These are phyloP conservation scores for Proteromonas lacertae DNA, from an alignment of 352 stramenopile genomes.

Conservation along the genomic window DNA sequence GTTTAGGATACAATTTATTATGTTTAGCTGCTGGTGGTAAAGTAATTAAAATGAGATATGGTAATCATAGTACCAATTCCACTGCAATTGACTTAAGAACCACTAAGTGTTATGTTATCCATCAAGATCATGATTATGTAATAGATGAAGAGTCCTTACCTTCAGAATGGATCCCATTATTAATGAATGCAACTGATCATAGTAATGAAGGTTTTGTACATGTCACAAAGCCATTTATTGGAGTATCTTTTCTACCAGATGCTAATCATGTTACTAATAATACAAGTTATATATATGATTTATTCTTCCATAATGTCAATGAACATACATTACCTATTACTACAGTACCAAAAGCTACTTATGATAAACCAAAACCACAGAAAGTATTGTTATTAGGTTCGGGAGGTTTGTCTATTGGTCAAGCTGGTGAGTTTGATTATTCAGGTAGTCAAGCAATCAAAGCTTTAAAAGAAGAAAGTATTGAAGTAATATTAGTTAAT, in stretches of 20 bases:
- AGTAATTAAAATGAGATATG: constrained; percentile 84
- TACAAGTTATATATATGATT: constrained; percentile 85
- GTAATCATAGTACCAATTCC: constrained; percentile 90
- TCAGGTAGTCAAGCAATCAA: constrained; percentile 58
- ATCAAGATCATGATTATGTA: constrained; percentile 90
- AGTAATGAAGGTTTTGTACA: constrained; percentile 97
- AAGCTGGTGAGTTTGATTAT: constrained; percentile 81
- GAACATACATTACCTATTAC: constrained; percentile 20
- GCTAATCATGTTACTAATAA: constrained; percentile 63
- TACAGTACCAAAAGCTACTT: constrained; percentile 19
- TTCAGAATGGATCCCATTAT: constrained; percentile 69
- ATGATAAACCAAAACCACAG: constrained; percentile 27
- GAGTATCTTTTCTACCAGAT: constrained; percentile 93
- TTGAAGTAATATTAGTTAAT: constrained; percentile 93
- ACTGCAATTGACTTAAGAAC: constrained; percentile 77
- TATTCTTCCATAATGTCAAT: constrained; percentile 55
- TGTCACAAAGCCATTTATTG: constrained; percentile 79
- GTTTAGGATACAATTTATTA: constrained; percentile 88
- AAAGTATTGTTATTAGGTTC: constrained; percentile 83
- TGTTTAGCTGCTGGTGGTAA: constrained; percentile 57
- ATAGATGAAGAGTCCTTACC: constrained; percentile 59
- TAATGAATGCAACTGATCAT: constrained; percentile 88
- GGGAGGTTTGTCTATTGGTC: constrained; percentile 82
- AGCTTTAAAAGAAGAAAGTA: constrained; percentile 84
- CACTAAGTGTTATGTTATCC: constrained; percentile 83